Percentiles rank a stretch among this genome's conserved stretches.
phyloP scores from a whole-genome alignment of 805 yeast species.

The Candida xyloterini region DNA sequence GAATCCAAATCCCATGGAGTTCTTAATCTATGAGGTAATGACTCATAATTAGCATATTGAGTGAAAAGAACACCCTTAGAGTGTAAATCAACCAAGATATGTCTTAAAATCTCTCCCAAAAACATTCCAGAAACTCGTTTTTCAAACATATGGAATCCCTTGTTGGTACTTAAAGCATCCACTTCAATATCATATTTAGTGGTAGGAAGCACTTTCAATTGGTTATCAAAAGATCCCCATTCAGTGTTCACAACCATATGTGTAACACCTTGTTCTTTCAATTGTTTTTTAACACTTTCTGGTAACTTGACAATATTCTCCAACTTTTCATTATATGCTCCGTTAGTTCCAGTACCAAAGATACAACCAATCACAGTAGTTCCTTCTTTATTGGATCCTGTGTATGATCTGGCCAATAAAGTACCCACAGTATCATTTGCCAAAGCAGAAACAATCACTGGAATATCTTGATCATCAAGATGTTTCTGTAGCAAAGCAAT shows the following conservation, averaged over 20 bases:
- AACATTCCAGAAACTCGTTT: slow-evolving; percentile 92
- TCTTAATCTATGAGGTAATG: slow-evolving; percentile 59
- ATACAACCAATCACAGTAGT: slow-evolving; percentile 85
- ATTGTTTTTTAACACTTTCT: slow-evolving; percentile 37
- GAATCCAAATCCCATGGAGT: slow-evolving; percentile 78
- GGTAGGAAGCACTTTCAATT: slow-evolving; percentile 66
- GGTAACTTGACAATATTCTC: slow-evolving; percentile 72
- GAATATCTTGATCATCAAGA: slow-evolving; percentile 54
- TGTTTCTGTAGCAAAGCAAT: slow-evolving; percentile 69
- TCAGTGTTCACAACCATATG: slow-evolving; percentile 93
- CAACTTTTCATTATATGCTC: slow-evolving; percentile 83
- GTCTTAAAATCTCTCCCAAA: slow-evolving; percentile 84
- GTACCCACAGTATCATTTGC: slow-evolving; percentile 98
- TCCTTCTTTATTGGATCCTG: slow-evolving; percentile 60
- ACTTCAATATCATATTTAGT: slow-evolving; percentile 73
- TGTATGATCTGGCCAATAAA: slow-evolving; percentile 80
- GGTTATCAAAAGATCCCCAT: slow-evolving; percentile 97
- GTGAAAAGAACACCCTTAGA: slow-evolving; percentile 54
- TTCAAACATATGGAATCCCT: slow-evolving; percentile 88
- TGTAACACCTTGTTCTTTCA: slow-evolving; percentile 44
- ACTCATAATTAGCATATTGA: slow-evolving; percentile 43
- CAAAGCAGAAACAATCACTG: slow-evolving; percentile 76
- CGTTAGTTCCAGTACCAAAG: slow-evolving; percentile 97
- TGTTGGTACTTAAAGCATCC: slow-evolving; percentile 73
- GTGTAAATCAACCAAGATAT: slow-evolving; percentile 66